A percentile compares a stretch with the other conserved stretches of the same genome.
These are phyloP conservation scores for Scheffersomyces lignosus DNA, from an alignment of 805 yeast species.

Conservation along the genomic window DNA sequence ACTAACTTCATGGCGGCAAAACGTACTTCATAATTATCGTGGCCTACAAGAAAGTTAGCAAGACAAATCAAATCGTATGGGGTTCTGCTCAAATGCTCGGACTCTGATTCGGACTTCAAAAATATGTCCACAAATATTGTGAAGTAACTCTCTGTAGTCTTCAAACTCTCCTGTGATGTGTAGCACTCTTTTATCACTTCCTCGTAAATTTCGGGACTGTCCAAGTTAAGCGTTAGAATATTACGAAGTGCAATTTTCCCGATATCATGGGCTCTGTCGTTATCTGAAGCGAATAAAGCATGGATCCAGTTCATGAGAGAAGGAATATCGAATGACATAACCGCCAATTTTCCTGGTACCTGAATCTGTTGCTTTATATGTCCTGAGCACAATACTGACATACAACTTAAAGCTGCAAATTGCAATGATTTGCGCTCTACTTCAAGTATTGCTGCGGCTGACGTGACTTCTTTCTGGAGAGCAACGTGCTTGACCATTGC, in stretches of 20 bases:
- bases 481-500: conserved; percentile 50
- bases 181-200: conserved; percentile 76
- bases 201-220: conserved; percentile 49
- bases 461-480: conserved; percentile 38
- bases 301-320: conserved; percentile 81
- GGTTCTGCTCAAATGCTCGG: no score
- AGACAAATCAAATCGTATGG: conserved; percentile 72
- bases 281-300: conserved; percentile 59
- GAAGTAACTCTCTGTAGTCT: conserved; percentile 68
- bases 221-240: conserved; percentile 60
- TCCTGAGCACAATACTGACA: conserved; percentile 83
- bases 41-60: conserved; percentile 77
- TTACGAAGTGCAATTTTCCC: conserved; percentile 75
- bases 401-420: conserved; percentile 71
- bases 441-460: conserved; percentile 75
- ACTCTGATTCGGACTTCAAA: conserved; percentile 47
- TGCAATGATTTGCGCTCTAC: conserved; percentile 73
- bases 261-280: conserved; percentile 54
- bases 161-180: conserved; percentile 47
- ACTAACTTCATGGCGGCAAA: conserved; percentile 71
- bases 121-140: conserved; percentile 67
- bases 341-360: conserved; percentile 47
- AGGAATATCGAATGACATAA: conserved; percentile 68
- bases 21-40: conserved; percentile 66
- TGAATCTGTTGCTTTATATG: conserved; percentile 53